Evolutionary conservation across 2,329 filamentous ascomycete genomes (phyloP).

Genomic region (Talaromyces sp.): DNA sequence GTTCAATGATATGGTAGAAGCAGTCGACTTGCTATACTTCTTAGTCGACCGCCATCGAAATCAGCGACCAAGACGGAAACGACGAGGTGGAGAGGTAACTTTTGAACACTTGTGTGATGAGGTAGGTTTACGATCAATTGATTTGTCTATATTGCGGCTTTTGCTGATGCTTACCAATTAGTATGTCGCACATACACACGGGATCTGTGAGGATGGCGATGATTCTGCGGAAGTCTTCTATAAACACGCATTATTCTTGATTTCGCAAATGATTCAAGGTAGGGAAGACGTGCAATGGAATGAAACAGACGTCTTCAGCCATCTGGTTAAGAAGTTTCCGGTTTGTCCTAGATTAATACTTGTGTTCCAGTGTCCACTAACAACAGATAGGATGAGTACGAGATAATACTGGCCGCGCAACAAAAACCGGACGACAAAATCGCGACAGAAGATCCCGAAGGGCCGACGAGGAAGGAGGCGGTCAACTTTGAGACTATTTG

Average conservation of each 20-base stretch:
- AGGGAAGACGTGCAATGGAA: conserved; percentile 46
- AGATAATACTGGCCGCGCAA: conserved; percentile 28
- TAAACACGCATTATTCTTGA: conserved; percentile 44
- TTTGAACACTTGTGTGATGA: conserved; percentile 41
- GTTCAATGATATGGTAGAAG: conserved; percentile 56
- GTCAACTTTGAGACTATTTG: conserved; percentile 28
- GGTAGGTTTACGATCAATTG: conserved; percentile 33
- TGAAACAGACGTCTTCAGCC: conserved; percentile 42
- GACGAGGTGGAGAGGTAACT: conserved; percentile 33
- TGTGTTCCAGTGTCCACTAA: background rate
- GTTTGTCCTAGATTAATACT: conserved; percentile 26
- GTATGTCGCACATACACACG: conserved; percentile 43
- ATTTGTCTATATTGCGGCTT: background rate
- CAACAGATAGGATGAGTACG: conserved; percentile 32
- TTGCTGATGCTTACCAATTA: conserved; percentile 21
- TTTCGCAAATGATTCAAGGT: conserved; percentile 46
- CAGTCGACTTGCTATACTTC: conserved; percentile 59
- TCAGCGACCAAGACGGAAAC: conserved; percentile 28
- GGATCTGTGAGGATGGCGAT: conserved; percentile 42
- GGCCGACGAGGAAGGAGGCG: conserved; percentile 24
- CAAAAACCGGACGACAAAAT: conserved; percentile 23
- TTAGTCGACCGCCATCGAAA: conserved; percentile 55
- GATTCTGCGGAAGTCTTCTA: conserved; percentile 47
- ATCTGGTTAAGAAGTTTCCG: conserved; percentile 43
- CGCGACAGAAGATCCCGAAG: conserved; percentile 22